Percentiles rank a stretch among this genome's conserved stretches.
Evolutionary conservation across 2,329 filamentous ascomycete genomes (phyloP).

Genomic region (Seiridium cupressi): DNA sequence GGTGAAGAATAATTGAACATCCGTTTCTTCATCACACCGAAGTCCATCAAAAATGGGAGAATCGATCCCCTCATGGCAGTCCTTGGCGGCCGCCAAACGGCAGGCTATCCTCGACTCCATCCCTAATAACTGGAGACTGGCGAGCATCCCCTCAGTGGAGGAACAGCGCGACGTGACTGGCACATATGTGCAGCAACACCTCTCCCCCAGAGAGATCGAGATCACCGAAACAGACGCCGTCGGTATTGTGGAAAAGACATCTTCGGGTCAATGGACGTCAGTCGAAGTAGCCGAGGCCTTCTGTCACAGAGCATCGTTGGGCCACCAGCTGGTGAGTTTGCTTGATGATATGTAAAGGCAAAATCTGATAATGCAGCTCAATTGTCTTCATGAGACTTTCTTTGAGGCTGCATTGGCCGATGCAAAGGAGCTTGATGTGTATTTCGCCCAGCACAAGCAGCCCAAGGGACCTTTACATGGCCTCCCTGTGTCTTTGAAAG

Average conservation of each 20-base stretch:
- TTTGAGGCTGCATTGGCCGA: constrained; percentile 3
- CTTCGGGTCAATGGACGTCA: neutral
- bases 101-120: constrained; percentile 4
- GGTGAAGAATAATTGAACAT: too few relatives aligned
- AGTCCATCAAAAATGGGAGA: too few relatives aligned
- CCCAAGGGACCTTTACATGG: constrained; percentile 17
- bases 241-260: neutral
- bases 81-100: constrained; percentile 2
- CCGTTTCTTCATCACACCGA: too few relatives aligned
- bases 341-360: neutral
- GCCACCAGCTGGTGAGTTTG: constrained; percentile 5
- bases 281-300: constrained; percentile 5
- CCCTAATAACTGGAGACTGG: constrained; percentile 3
- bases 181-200: neutral
- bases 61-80: neutral
- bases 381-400: constrained; percentile 6
- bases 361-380: neutral
- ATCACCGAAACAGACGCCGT: constrained; percentile 1
- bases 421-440: constrained; percentile 3
- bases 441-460: neutral
- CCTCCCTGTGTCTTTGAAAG: constrained; percentile 23
- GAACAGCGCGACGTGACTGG: constrained; percentile 6
- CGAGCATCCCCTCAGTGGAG: constrained; percentile 2
- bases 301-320: constrained; percentile 5
- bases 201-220: neutral